Conservation (phyloP, 257 asterid species). For the Osmanthus fragrans region DNA sequence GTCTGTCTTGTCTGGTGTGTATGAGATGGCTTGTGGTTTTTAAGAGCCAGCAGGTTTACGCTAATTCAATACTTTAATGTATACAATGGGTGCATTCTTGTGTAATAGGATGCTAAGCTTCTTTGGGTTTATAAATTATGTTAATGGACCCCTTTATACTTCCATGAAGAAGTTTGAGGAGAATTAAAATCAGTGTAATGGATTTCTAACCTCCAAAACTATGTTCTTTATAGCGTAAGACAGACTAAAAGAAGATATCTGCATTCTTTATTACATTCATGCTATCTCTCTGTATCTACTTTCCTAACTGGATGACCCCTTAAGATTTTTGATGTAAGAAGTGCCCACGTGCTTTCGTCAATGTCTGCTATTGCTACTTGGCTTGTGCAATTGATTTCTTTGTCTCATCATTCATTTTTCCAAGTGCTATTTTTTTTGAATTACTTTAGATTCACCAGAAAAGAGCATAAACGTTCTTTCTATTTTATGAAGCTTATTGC, state of each 20-base stretch:
- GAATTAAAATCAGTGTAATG: background rate
- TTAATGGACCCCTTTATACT: background rate
- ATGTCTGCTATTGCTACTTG: background rate
- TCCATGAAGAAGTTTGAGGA: background rate
- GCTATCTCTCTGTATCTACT: background rate
- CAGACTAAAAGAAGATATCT: background rate
- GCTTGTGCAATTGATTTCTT: background rate
- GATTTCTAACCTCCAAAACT: background rate
- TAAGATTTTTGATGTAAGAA: background rate
- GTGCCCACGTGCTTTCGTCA: background rate
- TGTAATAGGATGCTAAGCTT: background rate
- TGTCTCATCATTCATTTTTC: constrained; percentile 2
- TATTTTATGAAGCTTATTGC: background rate
- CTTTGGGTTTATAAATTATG: background rate
- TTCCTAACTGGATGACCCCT: background rate
- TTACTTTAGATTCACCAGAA: constrained; percentile 15
- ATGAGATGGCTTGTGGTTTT: background rate
- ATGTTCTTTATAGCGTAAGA: background rate
- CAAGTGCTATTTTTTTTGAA: constrained; percentile 9
- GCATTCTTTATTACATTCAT: background rate
- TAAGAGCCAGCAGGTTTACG: background rate
- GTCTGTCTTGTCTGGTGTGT: background rate
- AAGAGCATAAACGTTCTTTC: background rate
- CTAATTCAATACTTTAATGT: background rate
- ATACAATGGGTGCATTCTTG: background rate